phyloP scores from a whole-genome alignment of 306 rosid genomes.

The Cucumis melo region DNA sequence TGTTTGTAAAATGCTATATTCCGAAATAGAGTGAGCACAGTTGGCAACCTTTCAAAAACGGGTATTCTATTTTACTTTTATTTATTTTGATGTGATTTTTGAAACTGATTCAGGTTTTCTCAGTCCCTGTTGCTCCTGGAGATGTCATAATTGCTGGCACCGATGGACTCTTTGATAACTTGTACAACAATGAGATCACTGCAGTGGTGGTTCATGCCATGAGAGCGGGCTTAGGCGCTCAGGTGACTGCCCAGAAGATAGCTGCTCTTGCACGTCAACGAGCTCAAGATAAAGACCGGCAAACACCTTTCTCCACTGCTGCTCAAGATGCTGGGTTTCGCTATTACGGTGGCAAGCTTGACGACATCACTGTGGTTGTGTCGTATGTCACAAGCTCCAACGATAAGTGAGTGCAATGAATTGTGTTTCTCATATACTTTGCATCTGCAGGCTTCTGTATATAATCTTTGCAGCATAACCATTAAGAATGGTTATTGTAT shows the following conservation, averaged over 20 bases:
- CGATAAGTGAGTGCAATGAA: background rate
- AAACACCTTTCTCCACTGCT: slow-evolving; percentile 93
- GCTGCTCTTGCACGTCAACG: slow-evolving; percentile 96
- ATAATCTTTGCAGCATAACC: background rate
- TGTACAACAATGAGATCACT: slow-evolving; percentile 80
- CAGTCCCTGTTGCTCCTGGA: slow-evolving; percentile 69
- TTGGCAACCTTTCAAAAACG: background rate
- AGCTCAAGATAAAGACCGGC: slow-evolving; percentile 73
- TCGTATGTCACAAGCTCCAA: slow-evolving; percentile 35
- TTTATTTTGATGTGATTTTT: background rate
- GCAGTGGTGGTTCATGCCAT: slow-evolving; percentile 80
- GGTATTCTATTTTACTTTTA: background rate
- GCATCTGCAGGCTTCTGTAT: background rate
- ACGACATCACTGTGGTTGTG: slow-evolving; percentile 84
- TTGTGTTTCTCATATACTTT: background rate
- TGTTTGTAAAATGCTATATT: background rate
- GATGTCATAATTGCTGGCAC: slow-evolving; percentile 88
- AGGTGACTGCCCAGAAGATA: slow-evolving; percentile 92
- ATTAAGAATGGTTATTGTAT: background rate
- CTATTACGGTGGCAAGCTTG: slow-evolving; percentile 91
- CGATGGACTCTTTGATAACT: slow-evolving; percentile 87
- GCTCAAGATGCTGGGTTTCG: slow-evolving; percentile 96
- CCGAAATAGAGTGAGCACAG: background rate
- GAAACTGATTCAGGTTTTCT: slow-evolving; percentile 51
- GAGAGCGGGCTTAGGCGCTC: slow-evolving; percentile 70